Evolutionary conservation across 2,329 filamentous ascomycete species (phyloP), one percentile per base, ranked within the genome.

Genomic region (Colletotrichum liaoningense): DNA sequence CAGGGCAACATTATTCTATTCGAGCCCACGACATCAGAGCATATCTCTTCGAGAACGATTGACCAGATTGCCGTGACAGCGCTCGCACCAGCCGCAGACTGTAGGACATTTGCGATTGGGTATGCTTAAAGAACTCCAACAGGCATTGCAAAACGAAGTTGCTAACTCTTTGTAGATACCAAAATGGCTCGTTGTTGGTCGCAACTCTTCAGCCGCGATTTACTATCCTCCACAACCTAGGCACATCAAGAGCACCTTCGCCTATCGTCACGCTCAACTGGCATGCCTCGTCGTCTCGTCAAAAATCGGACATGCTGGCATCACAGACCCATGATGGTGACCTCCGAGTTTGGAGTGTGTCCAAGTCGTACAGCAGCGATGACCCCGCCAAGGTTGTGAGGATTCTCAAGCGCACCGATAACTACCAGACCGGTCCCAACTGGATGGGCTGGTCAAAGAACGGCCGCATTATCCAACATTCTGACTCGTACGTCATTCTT

Each of bases 361-460:
- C 96, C 24, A 99, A 98, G 83, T 90, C 89, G 73, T 86, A 93
- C 81, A 88, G 92, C 81, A 83, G 89, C 78, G 91, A 89, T 60
- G 93, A 98, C 77, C 88, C 93, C 22, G 95, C 95, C 46, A 96
- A 95, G 79, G 93, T 98, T 8, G 97, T 98, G 73, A 90, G 97
- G 75, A 92, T 97, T 33, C 85, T 99, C 62, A 96, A 94, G 81
- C 89, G 94, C 78, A 92, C 92, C 8, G 95, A 98, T 74, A 92
- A 92, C 76, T 92, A 89, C 76, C 86, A 91, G 42, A 85, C 91
- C 3, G 95, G 95, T 1, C 93, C 94, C 49, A 98, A 97, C 81
- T 99, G 97, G 97, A 95, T 98, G 87, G 93, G 92, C 24, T 99
- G 97, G 97, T 98, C 97, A 0, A 98, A 98, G 84, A 98, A 98